Base-by-base conservation (phyloP, 2,329 filamentous ascomycete species). In the Pseudogymnoascus sp. region DNA sequence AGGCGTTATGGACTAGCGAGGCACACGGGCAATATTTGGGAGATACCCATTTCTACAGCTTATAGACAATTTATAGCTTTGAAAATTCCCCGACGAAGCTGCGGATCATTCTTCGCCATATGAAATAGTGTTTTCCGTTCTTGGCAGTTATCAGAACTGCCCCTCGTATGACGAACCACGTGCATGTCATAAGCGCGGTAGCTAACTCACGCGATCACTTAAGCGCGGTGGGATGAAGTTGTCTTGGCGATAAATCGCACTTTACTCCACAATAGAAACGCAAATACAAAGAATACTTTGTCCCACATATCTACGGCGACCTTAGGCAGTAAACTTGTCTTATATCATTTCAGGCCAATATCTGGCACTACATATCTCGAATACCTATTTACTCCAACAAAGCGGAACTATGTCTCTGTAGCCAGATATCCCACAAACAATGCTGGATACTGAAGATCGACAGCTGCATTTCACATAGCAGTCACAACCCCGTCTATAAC, bases 201-300 rank as follows among this genome's bases (percentile, higher is more conserved):
- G 51, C 51, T 57, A 57, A 57, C 51, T 57, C 51, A 57, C 51
- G 51, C 51, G 51, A 57, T 57, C 51, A 57, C 51, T 57, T 57
- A 57, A 57, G 51, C 51, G 51, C 51, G 51, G 51, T 40, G 59
- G 59, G 59, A 40, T 61, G 59, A 61, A 61, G 34, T 23, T 61
- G 59, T 61, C 59, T 61, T 61, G 59, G 59, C 51, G 51, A 57
- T 57, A 57, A 57, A 36, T 57, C 51, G 51, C 51, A 57, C 51
- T 57, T 57, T 57, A 57, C 51, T 57, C 51, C 51, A 57, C 51
- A 57, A 36, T 57, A 57, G 51, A 54, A 54, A 57, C 51, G 51
- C 51, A 57, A 34, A 57, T 34, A 57, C 51, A 34, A 57, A 57
- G 51, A 57, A 57, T 57, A 57, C 29, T 4, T 36, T 14, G 51